Conservation (phyloP, 2,329 filamentous ascomycete species). For the Xylaria sp. region DNA sequence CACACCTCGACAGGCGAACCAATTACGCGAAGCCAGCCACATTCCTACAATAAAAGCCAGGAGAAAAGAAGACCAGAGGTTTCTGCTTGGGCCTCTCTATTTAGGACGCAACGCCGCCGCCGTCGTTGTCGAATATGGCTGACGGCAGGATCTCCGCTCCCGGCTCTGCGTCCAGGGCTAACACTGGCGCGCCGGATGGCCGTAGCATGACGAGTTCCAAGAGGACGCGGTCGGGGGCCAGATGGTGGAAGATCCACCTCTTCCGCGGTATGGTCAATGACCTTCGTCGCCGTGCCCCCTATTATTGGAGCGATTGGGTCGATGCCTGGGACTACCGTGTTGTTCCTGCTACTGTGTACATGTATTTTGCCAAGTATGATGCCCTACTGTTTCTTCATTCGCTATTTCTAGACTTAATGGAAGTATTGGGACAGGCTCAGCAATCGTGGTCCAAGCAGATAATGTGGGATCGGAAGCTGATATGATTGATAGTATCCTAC, state of each 20-base stretch:
- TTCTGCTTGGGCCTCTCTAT: neutral
- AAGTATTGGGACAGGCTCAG: neutral
- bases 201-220: slow-evolving; percentile 22
- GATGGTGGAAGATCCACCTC: slow-evolving; percentile 79
- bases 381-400: neutral
- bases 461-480: slow-evolving; percentile 13
- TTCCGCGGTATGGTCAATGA: slow-evolving; percentile 87
- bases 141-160: neutral
- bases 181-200: slow-evolving; percentile 17
- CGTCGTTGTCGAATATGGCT: slow-evolving; percentile 15
- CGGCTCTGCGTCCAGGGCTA: neutral
- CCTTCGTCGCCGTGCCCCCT: slow-evolving; percentile 77
- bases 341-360: slow-evolving; percentile 87
- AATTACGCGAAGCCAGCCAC: neutral
- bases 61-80: neutral
- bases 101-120: neutral
- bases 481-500: slow-evolving; percentile 73
- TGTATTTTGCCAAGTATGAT: slow-evolving; percentile 91
- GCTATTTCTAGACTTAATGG: neutral
- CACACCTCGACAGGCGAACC: neutral
- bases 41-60: neutral
- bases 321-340: slow-evolving; percentile 94
- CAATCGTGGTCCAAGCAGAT: neutral
- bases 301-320: slow-evolving; percentile 82
- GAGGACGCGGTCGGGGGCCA: slow-evolving; percentile 12